A percentile compares a stretch with the other conserved stretches of the same genome.
Conservation (phyloP, 129 eudicot species). For the Chrysanthemum seticuspe region DNA sequence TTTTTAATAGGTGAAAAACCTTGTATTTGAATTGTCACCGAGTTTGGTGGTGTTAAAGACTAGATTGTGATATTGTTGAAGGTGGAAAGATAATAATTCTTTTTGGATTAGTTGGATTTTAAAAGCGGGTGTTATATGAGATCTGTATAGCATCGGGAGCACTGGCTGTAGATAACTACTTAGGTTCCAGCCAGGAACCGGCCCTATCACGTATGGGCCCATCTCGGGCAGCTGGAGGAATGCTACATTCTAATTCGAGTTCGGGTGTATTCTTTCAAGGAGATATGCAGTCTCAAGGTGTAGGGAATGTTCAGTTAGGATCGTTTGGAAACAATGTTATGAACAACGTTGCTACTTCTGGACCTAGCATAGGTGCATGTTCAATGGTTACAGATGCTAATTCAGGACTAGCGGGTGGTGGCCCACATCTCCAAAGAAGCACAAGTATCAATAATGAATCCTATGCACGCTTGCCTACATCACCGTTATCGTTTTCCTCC, state of each 20-base stretch:
- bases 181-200: constrained; percentile 61
- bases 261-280: constrained; percentile 84
- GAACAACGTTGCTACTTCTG: constrained; percentile 57
- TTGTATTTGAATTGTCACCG: too few relatives aligned
- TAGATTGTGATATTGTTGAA: too few relatives aligned
- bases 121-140: neutral
- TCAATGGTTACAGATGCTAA: constrained; percentile 92
- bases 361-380: constrained; percentile 70
- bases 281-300: constrained; percentile 64
- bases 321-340: constrained; percentile 71
- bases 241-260: constrained; percentile 76
- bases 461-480: constrained; percentile 74
- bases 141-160: constrained; percentile 2
- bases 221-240: constrained; percentile 74
- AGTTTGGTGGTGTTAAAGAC: too few relatives aligned
- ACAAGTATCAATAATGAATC: constrained; percentile 81
- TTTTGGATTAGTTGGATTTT: constrained; percentile 2
- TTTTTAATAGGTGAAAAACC: too few relatives aligned
- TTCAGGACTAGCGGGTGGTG: constrained; percentile 41
- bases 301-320: constrained; percentile 61
- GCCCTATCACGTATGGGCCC: constrained; percentile 67
- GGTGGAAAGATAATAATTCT: too few relatives aligned
- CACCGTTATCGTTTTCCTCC: constrained; percentile 83
- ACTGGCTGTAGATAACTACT: constrained; percentile 61
- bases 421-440: constrained; percentile 79